A percentile compares a stretch with the other conserved stretches of the same genome.
Conservation (phyloP, 2,329 filamentous ascomycete genomes). For the Xylaria sp. region DNA sequence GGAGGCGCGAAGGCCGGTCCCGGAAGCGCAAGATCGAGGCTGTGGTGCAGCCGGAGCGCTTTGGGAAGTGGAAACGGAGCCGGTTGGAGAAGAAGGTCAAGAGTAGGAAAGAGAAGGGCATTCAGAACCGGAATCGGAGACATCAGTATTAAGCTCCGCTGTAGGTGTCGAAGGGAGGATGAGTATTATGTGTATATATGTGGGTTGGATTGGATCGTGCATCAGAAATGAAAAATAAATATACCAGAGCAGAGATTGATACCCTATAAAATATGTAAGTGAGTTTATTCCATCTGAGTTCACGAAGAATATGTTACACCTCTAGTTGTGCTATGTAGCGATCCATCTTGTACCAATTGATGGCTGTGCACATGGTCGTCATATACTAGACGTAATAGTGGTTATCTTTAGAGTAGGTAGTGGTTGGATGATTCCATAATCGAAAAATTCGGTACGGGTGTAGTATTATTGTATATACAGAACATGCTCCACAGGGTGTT, state of each 20-base stretch:
- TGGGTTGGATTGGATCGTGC: background rate
- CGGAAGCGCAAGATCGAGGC: conserved; percentile 91
- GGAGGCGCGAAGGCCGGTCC: conserved; percentile 77
- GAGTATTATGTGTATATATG: conserved; percentile 20
- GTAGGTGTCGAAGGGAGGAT: background rate
- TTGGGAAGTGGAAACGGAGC: conserved; percentile 81
- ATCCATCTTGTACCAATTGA: background rate
- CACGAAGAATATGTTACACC: too few relatives aligned
- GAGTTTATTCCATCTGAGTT: too few relatives aligned
- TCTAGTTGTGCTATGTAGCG: background rate
- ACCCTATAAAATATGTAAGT: background rate
- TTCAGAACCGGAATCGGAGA: conserved; percentile 76
- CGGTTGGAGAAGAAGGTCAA: conserved; percentile 87
- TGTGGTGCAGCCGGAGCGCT: conserved; percentile 82
- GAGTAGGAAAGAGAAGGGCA: conserved; percentile 80
- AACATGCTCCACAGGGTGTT: background rate
- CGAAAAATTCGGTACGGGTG: background rate
- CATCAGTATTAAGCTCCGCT: conserved; percentile 69
- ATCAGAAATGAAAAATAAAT: conserved; percentile 5
- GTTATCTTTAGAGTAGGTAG: background rate
- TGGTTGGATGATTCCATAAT: background rate
- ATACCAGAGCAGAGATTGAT: conserved; percentile 24
- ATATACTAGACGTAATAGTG: background rate
- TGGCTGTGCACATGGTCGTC: background rate
- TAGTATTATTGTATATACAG: background rate